Base-by-base conservation (phyloP, 495 filamentous ascomycete genomes). In the Lichina pygmaea region DNA sequence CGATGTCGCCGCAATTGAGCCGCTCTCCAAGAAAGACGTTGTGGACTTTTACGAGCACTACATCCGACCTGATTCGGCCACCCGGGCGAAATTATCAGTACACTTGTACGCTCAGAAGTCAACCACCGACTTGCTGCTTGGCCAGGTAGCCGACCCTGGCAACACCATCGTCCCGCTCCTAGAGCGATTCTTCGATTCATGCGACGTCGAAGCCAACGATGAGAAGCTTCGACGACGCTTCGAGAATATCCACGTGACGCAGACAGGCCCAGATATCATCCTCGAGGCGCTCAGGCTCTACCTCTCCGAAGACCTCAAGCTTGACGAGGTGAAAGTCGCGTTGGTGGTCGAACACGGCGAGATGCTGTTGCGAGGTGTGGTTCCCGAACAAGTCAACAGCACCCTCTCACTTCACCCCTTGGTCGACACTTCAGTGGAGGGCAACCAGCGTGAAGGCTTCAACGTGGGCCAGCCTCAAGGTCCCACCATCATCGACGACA, bases 71-170 rank as follows among this genome's bases (percentile, higher is more conserved):
- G 59, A 59, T 0, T 93, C 86, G 10, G 60, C 71, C 3, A 62
- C 58, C 0, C 73, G 89, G 30, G 76, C 83, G 15, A 94, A 94
- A 59, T 58, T 85, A 7, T 71, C 81, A 3, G 68, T 94, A 34
- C 80, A 95, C 50, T 64, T 95, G 50, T 68, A 76, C 37, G 91
- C 89, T 0, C 78, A 84, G 53, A 62, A 66, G 38, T 51, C 60
- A 10, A 49, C 61, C 6, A 64, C 66, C 36, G 58, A 60, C 41
- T 54, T 62, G 10, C 58, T 56, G 4, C 49, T 51, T 12, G 55
- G 52, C 30, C 54, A 54, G 8, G 52, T 59, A 24, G 51, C 65
- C 15, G 58, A 57, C 8, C 65, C 77, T 44, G 65, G 75, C 55
- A 73, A 72, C 36, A 59, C 67, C 33, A 55, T 81, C 9, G 47